Conservation (phyloP, 305 asterid genomes). For the Stenogyne calaminthoides region DNA sequence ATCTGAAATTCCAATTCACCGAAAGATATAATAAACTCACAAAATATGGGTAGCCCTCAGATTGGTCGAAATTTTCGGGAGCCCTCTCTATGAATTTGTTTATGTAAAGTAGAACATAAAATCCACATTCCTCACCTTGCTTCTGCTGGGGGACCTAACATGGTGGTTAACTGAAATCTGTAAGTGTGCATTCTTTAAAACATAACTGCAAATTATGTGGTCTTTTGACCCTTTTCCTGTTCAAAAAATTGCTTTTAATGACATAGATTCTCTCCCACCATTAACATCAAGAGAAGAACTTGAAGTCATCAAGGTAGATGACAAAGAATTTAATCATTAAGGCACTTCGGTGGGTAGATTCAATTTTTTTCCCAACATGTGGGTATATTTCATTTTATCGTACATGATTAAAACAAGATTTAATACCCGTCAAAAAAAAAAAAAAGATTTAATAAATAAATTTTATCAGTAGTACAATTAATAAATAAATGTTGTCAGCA, state of each 20-base stretch:
- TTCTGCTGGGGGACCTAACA: conserved; percentile 47
- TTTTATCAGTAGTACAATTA: background rate
- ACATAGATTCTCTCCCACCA: no score
- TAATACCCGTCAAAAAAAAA: no score
- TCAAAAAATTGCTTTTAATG: no score
- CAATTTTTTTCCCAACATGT: no score
- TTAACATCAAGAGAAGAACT: no score
- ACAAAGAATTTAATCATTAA: no score
- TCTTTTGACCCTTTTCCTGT: background rate
- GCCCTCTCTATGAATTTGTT: conserved; percentile 39
- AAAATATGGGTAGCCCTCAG: conserved; percentile 41
- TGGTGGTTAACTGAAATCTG: background rate
- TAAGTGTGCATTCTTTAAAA: background rate
- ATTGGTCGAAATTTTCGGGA: conserved; percentile 33
- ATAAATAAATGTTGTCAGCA: no score
- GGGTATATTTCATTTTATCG: no score
- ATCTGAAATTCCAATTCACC: no score
- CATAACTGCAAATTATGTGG: background rate
- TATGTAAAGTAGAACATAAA: conserved; percentile 38
- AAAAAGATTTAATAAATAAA: background rate
- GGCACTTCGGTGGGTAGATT: no score
- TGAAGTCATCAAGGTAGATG: no score
- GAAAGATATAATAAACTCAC: conserved; percentile 30
- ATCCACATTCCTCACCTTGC: conserved; percentile 49
- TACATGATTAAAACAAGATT: background rate